Evolutionary conservation across 2,329 filamentous ascomycete genomes (phyloP).

Genomic region (Penicillium sclerotigenum): DNA sequence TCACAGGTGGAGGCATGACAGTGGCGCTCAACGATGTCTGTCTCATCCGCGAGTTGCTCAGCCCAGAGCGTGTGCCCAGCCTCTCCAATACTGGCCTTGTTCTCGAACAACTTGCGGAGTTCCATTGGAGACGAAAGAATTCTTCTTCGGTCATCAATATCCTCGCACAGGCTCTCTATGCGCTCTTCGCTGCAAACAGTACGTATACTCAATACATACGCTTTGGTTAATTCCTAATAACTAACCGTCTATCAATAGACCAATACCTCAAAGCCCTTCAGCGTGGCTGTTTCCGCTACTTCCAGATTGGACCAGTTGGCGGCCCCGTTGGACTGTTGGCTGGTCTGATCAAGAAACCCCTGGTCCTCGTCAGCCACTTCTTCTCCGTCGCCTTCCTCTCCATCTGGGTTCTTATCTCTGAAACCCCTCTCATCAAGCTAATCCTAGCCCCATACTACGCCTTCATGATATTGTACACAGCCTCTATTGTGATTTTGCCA

Average conservation of each 20-base stretch:
- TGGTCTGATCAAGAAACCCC: constrained; percentile 73
- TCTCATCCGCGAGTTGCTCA: constrained; percentile 69
- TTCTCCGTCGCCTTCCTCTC: constrained; percentile 87
- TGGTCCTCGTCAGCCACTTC: constrained; percentile 85
- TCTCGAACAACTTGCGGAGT: constrained; percentile 63
- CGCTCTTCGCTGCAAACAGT: constrained; percentile 80
- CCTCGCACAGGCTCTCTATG: constrained; percentile 90
- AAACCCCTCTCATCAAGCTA: constrained; percentile 53
- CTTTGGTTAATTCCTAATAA: neutral
- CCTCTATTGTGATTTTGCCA: constrained; percentile 76
- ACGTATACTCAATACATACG: constrained; percentile 10
- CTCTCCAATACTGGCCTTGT: constrained; percentile 68
- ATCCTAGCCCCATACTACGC: constrained; percentile 65
- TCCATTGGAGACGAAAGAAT: constrained; percentile 85
- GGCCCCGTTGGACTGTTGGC: constrained; percentile 79
- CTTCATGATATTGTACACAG: constrained; percentile 72
- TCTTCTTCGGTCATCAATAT: constrained; percentile 91
- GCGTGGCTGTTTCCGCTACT: constrained; percentile 89
- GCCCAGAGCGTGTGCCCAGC: constrained; percentile 64
- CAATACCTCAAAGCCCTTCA: constrained; percentile 74
- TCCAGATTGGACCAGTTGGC: constrained; percentile 69
- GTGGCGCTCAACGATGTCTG: constrained; percentile 93
- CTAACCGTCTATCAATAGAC: constrained; percentile 42
- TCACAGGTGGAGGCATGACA: constrained; percentile 97
- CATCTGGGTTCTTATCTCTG: constrained; percentile 66